Base-by-base conservation (phyloP, 305 asterid species). In the Striga hermonthica region DNA sequence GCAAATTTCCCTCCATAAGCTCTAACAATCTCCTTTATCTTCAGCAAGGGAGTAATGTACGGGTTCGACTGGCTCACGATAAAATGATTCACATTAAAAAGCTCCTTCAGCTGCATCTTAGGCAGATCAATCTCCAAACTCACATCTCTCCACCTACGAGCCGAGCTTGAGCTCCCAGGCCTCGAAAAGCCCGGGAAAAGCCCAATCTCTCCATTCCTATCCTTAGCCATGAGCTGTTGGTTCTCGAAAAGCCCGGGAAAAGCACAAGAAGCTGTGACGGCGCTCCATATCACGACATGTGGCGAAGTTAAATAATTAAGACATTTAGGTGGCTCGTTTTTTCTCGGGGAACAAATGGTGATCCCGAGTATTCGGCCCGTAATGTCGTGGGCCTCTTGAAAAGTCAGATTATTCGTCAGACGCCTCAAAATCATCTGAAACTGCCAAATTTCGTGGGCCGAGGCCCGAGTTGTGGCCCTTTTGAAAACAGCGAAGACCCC, bases 1-100 rank as follows among this genome's bases (percentile, higher is more conserved):
- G 98, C 98, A 62, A 87, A 87, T 77, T 82, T 83, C 69, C 96
- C 98, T 53, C 98, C 98, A 62, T 87, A 89, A 62, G 96, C 91
- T 79, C 97, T 75, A 65, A 92, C 73, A 54, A 87, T 82, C 69
- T 87, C 93, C 79, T 92, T 92, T 67, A 92, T 56, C 83, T 97
- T 85, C 73, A 92, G 75, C 15, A 89, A 70, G 37, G 98, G 98
- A 9, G 88, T 91, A 57, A 92, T 89, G 62, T 89, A 97, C 56
- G 98, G 97, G 82, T 92, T 92, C 0, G 96, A 96, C 76, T 92
- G 98, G 69, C 97, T 92, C 78, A 92, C 98, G 10, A 92, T 89
- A 67, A 87, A 92, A 76, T 92, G 98, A 75, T 89, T 92, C 64
- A 92, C 98, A 67, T 92, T 92, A 63, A 92, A 92, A 50, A 92